Evolutionary conservation across 1,284 basidiomycete species (phyloP), one percentile per base, ranked within the genome.

Genomic region (Retiboletus flavoniger): DNA sequence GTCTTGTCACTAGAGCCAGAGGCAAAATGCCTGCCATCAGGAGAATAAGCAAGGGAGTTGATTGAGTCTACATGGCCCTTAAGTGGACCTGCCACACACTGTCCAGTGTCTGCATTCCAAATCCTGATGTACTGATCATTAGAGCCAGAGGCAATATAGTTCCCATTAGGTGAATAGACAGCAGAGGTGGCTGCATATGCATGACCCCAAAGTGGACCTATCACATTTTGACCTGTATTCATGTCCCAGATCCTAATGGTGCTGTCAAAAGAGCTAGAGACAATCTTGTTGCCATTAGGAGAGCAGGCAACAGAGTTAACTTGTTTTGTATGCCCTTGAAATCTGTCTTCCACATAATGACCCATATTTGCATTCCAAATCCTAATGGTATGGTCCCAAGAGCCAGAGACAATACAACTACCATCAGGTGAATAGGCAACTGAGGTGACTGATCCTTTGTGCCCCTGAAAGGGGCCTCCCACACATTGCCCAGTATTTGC

Each of bases 361-460:
- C 55, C n/a, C 32, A 46, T 46, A 4, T 40, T 50, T 36, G 51
- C 42, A 63, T 57, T 48, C 63, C 60, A 61, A 7, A 61, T 16
- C n/a, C 45, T 57, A 6, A 61, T 21, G 4, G 63, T 57, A 0
- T 26, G 29, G 16, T 60, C 59, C 36, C 31, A 42, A 21, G 62
- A 64, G 21, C 59, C 36, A 56, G 62, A 64, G 34, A 46, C 3
- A 21, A 60, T 58, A 26, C 1, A n/a, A 17, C 26, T 39, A 2
- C 62, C 59, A 63, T 60, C 55, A 59, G 59, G 61, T 44, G 59
- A 60, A 29, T 50, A 60, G 28, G 21, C 3, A 10, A 55, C 45
- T 42, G 42, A 59, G 7, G 35, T 50, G 13, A 63, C 38, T 4
- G 7, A 2, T 1, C 1, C 11, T 47, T 44, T 56, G 2, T 60